Evolutionary conservation across 2,329 filamentous ascomycete species (phyloP), one percentile per base, ranked within the genome.

Genomic region (Penicillium decumbens): DNA sequence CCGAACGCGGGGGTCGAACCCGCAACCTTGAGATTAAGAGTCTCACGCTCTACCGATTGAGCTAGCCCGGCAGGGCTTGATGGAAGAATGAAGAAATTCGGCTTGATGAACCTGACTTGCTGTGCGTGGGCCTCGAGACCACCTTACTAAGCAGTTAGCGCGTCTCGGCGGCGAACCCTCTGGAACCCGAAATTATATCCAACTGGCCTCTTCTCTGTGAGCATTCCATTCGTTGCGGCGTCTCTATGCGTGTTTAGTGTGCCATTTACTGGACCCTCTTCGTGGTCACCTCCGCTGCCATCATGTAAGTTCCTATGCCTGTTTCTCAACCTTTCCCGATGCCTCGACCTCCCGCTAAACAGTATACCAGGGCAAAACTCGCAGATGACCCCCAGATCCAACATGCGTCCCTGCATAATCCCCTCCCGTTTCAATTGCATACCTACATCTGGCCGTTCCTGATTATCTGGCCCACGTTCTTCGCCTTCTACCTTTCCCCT

Each of bases 371-470:
- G 84, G 79, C 85, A 75, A 84, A 85, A 70, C 87, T 98, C 72
- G 90, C 97, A 72, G 88, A 95, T 75, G 92, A 89, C 73, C 75
- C 85, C 61, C 89, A 95, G 79, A 95, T 98, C 72, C 82, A 87
- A 77, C 80, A 84, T 69, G 88, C 93, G 58, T 87, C 89, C 69
- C 81, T 98, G 61, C 85, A 96, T 72, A 90, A 89, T 65, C 90
- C 92, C 55, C 81, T 95, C 57, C 84, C 90, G 29, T 73, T 87
- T 56, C 82, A 87, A 66, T 77, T 95, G 53, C 92, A 95, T 71
- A 77, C 88, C 61, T 98, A 98, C 69, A 74, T 95, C 62, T 95
- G 89, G 89, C 93, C 93, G 0, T 98, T 96, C 66, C 77, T 85
- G 52, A 84, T 96, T 60, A 77, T 91, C 64, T 98, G 95, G 91